phyloP scores from a whole-genome alignment of 2,329 filamentous ascomycete species.

The Penicillium capsulatum region DNA sequence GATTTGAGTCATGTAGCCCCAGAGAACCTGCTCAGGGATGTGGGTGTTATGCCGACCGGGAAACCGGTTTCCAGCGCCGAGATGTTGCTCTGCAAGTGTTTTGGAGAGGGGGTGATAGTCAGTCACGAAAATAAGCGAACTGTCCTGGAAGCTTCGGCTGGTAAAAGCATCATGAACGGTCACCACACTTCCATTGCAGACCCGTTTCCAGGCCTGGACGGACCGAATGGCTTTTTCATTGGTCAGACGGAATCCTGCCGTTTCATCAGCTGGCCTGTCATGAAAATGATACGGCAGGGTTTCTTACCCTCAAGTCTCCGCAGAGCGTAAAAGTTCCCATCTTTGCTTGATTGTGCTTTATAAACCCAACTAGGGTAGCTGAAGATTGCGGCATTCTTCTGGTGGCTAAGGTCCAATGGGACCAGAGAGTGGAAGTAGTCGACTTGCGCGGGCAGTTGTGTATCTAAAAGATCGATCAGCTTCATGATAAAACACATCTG shows the following conservation, averaged over 20 bases:
- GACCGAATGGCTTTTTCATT: constrained; percentile 84
- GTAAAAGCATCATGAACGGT: constrained; percentile 90
- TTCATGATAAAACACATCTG: too few relatives aligned
- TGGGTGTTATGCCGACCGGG: constrained; percentile 46
- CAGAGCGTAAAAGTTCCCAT: constrained; percentile 82
- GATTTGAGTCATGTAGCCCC: constrained; percentile 90
- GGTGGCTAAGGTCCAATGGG: constrained; percentile 74
- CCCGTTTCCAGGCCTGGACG: constrained; percentile 83
- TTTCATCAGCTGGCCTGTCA: constrained; percentile 5
- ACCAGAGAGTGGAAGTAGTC: constrained; percentile 92
- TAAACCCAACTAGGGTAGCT: constrained; percentile 92
- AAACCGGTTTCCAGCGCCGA: constrained; percentile 39
- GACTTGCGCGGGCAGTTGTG: constrained; percentile 67
- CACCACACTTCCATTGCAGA: constrained; percentile 77
- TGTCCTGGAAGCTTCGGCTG: constrained; percentile 86
- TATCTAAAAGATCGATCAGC: constrained; percentile 42
- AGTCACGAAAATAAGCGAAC: constrained; percentile 87
- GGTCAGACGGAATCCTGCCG: constrained; percentile 71
- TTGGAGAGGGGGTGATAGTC: constrained; percentile 90
- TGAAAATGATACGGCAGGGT: background rate
- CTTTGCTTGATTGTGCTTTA: constrained; percentile 85
- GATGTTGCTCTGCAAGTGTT: constrained; percentile 77
- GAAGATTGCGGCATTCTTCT: constrained; percentile 74
- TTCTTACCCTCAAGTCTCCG: constrained; percentile 71
- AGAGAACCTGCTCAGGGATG: constrained; percentile 71